Percentiles rank a stretch among this genome's conserved stretches.
Conservation (phyloP, 192 early-diverging fungal species). For the Pecoramyces ruminantium region DNA sequence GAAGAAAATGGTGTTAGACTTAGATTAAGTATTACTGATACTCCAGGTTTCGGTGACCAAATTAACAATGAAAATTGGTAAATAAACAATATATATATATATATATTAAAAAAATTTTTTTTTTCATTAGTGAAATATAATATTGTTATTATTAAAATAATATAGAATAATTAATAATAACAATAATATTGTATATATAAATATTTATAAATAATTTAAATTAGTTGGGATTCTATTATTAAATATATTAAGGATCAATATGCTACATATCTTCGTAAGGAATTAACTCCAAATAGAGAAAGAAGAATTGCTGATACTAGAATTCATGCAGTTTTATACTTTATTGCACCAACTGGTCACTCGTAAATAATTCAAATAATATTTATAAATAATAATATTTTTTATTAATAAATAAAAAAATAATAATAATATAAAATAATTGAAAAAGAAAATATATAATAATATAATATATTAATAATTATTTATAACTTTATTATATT, state of each 20-base stretch:
- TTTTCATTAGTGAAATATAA: no score
- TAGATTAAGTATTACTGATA: constrained; percentile 91
- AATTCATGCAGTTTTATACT: constrained; percentile 90
- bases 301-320: constrained; percentile 83
- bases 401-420: no score
- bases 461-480: no score
- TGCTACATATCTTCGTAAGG: constrained; percentile 82
- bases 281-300: constrained; percentile 74
- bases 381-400: no score
- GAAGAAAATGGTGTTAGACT: constrained; percentile 90
- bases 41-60: constrained; percentile 95
- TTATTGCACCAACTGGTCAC: constrained; percentile 90
- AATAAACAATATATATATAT: no score
- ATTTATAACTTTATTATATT: no score
- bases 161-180: no score
- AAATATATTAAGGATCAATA: constrained; percentile 99
- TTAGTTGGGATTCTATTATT: constrained; percentile 89
- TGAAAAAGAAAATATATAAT: no score
- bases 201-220: neutral
- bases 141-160: no score
- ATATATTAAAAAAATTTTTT: no score
- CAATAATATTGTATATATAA: neutral
- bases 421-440: no score
- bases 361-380: no score
- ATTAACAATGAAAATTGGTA: constrained; percentile 97